phyloP scores from a whole-genome alignment of 129 eudicot genomes.

The Oenanthe sinensis region DNA sequence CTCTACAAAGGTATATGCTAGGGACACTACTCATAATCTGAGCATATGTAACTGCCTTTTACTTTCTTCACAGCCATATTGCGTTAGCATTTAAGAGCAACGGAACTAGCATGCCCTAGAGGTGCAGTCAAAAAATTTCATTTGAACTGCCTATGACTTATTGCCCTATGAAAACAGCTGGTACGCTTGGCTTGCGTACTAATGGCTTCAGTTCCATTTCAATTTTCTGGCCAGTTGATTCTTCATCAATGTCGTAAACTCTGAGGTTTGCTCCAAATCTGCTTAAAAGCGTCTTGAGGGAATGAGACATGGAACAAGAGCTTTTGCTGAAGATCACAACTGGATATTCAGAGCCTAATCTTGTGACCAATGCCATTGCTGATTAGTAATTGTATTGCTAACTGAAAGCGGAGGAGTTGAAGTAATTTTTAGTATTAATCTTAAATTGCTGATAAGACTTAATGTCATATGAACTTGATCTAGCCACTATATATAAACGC shows the following conservation, averaged over 20 bases:
- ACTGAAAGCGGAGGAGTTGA: background rate
- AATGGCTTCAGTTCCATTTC: constrained; percentile 24
- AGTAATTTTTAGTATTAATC: background rate
- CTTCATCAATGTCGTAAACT: constrained; percentile 35
- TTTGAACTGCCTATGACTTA: constrained; percentile 36
- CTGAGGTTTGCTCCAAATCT: constrained; percentile 38
- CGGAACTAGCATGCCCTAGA: constrained; percentile 43
- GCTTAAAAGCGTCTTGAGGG: constrained; percentile 31
- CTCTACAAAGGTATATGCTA: constrained; percentile 38
- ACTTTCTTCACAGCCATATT: constrained; percentile 32
- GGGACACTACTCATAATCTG: background rate
- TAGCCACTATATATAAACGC: constrained; percentile 12
- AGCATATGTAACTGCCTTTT: background rate
- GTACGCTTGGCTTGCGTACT: constrained; percentile 22
- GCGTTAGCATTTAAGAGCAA: constrained; percentile 47
- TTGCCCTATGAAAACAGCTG: constrained; percentile 26
- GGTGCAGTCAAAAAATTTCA: constrained; percentile 66
- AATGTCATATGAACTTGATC: constrained; percentile 3
- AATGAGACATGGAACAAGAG: constrained; percentile 34
- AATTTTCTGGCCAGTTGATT: constrained; percentile 27
- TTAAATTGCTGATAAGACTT: background rate
- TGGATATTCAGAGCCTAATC: constrained; percentile 24
- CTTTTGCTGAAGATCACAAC: constrained; percentile 39
- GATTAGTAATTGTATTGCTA: background rate
- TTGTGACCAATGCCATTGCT: constrained; percentile 25